Conservation (phyloP, 768 basidiomycete genomes). For the Leccinum imitatum region DNA sequence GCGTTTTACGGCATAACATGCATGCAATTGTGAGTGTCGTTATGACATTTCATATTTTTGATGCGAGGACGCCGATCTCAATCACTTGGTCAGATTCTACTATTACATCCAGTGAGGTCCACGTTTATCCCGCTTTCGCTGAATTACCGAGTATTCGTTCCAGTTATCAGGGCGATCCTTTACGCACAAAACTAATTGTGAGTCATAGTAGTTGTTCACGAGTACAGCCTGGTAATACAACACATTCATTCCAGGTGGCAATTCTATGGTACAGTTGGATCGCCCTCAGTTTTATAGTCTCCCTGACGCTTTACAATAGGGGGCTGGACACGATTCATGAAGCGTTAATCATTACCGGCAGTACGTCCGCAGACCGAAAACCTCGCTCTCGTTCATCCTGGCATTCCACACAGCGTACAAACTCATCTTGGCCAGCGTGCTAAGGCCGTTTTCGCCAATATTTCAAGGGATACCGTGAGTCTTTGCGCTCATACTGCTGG, state of each 20-base stretch:
- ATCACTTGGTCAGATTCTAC: background rate
- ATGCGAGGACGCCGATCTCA: background rate
- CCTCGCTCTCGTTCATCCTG: background rate
- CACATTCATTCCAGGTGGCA: constrained; percentile 5
- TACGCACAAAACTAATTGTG: constrained; percentile 11
- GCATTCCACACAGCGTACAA: constrained; percentile 6
- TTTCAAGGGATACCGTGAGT: constrained; percentile 2
- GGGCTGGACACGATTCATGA: constrained; percentile 15
- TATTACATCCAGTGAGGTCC: constrained; percentile 4
- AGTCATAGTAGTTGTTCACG: background rate
- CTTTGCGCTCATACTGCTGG: background rate
- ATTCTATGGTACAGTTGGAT: constrained; percentile 4
- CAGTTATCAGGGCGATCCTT: constrained; percentile 10
- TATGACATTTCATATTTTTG: background rate
- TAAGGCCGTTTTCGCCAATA: background rate
- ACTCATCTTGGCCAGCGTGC: background rate
- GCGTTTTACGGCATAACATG: background rate
- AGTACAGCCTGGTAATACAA: background rate
- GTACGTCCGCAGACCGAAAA: constrained; percentile 1
- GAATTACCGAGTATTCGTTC: no score
- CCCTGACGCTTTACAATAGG: constrained; percentile 4
- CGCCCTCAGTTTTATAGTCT: background rate
- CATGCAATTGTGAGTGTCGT: background rate
- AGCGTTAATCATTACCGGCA: constrained; percentile 3
- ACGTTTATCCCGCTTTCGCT: background rate